Conservation (phyloP, 2,329 filamentous ascomycete genomes). For the Apiospora saccharicola region DNA sequence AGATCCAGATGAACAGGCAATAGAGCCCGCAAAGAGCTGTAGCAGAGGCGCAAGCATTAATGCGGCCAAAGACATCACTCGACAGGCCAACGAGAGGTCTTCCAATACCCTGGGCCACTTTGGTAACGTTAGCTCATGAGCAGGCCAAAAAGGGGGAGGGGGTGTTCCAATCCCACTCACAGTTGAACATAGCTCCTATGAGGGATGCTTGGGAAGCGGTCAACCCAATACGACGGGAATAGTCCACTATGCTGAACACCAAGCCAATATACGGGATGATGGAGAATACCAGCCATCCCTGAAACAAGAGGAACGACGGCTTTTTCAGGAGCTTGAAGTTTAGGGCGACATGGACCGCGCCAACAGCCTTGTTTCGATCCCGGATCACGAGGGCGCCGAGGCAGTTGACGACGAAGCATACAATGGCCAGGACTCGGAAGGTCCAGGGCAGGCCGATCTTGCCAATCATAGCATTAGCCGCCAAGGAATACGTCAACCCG, state of each 20-base stretch:
- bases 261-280: slow-evolving; percentile 79
- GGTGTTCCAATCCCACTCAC: slow-evolving; percentile 49
- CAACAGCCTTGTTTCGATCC: slow-evolving; percentile 76
- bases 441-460: slow-evolving; percentile 70
- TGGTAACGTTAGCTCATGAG: neutral
- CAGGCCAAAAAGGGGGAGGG: neutral
- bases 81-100: slow-evolving; percentile 76
- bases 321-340: slow-evolving; percentile 68
- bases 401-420: slow-evolving; percentile 58
- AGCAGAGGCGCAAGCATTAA: slow-evolving; percentile 74
- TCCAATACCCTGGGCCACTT: slow-evolving; percentile 68
- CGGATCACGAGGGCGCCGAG: slow-evolving; percentile 68
- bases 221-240: slow-evolving; percentile 73
- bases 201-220: slow-evolving; percentile 72
- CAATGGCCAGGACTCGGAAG: slow-evolving; percentile 52
- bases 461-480: slow-evolving; percentile 72
- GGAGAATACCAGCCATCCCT: slow-evolving; percentile 74
- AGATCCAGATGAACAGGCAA: slow-evolving; percentile 76
- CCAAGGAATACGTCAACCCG: slow-evolving; percentile 74
- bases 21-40: slow-evolving; percentile 71
- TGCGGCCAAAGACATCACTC: slow-evolving; percentile 72
- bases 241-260: slow-evolving; percentile 80
- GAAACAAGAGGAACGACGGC: slow-evolving; percentile 68
- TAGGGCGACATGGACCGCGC: slow-evolving; percentile 72
- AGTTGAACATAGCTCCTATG: slow-evolving; percentile 76